phyloP scores from a whole-genome alignment of 306 rosid genomes.

The Cucumis hystrix region DNA sequence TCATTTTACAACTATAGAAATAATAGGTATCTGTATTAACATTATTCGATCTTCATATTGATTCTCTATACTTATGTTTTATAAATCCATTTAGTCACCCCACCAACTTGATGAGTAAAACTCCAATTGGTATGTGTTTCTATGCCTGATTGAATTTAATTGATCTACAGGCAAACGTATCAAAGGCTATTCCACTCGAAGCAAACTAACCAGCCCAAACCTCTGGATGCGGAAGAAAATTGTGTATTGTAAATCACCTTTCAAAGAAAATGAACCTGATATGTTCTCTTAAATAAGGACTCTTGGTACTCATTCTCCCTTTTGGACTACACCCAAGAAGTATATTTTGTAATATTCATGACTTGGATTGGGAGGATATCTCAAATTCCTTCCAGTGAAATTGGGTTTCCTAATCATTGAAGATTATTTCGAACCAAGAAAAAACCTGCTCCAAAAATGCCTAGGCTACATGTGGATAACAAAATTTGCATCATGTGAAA shows the following conservation, averaged over 20 bases:
- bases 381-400: not conserved
- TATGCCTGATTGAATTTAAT: not conserved
- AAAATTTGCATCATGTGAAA: not conserved
- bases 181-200: not conserved
- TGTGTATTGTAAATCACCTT: not conserved
- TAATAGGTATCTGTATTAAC: not conserved
- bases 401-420: not conserved
- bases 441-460: not conserved
- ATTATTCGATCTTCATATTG: not conserved
- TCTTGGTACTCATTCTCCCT: not conserved
- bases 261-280: not conserved
- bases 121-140: not conserved
- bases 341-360: not conserved
- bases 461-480: not conserved
- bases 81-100: not conserved
- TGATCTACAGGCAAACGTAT: not conserved
- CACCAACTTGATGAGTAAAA: not conserved
- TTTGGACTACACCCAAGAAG: not conserved
- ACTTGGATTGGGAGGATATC: not conserved
- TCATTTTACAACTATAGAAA: not conserved
- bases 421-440: not conserved
- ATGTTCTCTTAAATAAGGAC: not conserved
- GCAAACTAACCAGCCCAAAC: not conserved
- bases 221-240: not conserved
- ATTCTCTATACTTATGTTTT: not conserved